Base-by-base conservation (phyloP, 352 stramenopile species). In the Aphanomyces euteiches region DNA sequence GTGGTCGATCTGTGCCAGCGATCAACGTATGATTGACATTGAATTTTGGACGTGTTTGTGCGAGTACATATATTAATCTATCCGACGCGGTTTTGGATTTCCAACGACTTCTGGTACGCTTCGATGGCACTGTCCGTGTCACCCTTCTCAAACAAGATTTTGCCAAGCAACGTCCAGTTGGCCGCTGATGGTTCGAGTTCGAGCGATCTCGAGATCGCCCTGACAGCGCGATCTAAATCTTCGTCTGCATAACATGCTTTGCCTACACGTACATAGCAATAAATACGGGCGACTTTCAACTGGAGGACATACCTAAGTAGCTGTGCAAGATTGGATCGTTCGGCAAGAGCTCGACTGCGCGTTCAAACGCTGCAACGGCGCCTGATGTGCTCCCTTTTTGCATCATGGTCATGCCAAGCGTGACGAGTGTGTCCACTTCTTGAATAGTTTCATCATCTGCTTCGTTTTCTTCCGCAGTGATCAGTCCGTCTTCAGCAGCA, bases 91-190 rank as follows among this genome's bases (percentile, higher is more conserved):
- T 50, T 66, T 60, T 90, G 82, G 74, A 89, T 85, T 74, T 87
- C 79, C 60, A 95, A 69, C 15, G 87, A 93, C 61, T 87, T 86
- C 73, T 95, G 85, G 69, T 95, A 95, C 41, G 87, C 87, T 56
- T 84, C 79, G 61, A 95, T 93, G 57, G 87, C 87, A 56, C 88
- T 88, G 73, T 95, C 85, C 70, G 92, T 84, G 75, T 95, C 87
- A 8, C 87, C 87, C 68, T 92, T 93, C 65, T 95, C 87, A 59
- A 93, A 95, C 37, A 93, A 73, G 57, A 95, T 92, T 74, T 95
- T 93, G 59, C 87, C 87, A 45, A 93, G 72, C 64, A 95, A 70
- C 43, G 87, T 95, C 70, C 79, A 93, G 73, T 93, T 92, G 5
- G 85, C 88, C 3, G 85, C 87, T n/a, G 82, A 89, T 48, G 85